Conservation (phyloP, 2,329 filamentous ascomycete genomes). For the Fonsecaea multimorphosa region DNA sequence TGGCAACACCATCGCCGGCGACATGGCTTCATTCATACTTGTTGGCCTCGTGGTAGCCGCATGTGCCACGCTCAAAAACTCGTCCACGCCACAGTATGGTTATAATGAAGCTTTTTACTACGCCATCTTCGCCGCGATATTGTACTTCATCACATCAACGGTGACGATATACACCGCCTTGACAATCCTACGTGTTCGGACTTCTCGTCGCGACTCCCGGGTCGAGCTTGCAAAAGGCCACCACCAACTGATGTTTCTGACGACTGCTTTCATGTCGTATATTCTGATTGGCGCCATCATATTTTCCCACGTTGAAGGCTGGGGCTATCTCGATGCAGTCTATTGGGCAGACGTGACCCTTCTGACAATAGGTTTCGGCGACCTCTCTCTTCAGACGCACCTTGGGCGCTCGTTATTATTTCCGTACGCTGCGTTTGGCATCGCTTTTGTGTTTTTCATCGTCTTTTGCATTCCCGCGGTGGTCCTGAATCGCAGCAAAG, state of each 20-base stretch:
- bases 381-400: conserved; percentile 56
- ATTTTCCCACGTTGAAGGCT: conserved; percentile 53
- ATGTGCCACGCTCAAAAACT: neutral
- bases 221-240: neutral
- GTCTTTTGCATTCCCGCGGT: conserved; percentile 56
- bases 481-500: conserved; percentile 38
- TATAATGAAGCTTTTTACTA: conserved; percentile 63
- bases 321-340: conserved; percentile 59
- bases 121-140: conserved; percentile 60
- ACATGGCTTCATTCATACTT: conserved; percentile 47
- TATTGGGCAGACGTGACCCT: conserved; percentile 63
- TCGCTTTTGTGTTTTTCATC: conserved; percentile 62
- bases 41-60: conserved; percentile 43
- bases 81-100: conserved; percentile 15
- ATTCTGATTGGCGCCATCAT: conserved; percentile 47
- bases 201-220: neutral
- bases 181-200: neutral
- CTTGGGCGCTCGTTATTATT: conserved; percentile 58
- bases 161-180: neutral
- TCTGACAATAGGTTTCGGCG: conserved; percentile 62
- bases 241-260: conserved; percentile 48
- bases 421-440: conserved; percentile 60
- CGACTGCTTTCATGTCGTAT: conserved; percentile 49
- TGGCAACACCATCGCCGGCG: conserved; percentile 56
- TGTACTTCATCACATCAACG: conserved; percentile 48